Evolutionary conservation across 352 stramenopile genomes (phyloP), one percentile per base, ranked within the genome.

Genomic region (Poterioochromonas sp.): DNA sequence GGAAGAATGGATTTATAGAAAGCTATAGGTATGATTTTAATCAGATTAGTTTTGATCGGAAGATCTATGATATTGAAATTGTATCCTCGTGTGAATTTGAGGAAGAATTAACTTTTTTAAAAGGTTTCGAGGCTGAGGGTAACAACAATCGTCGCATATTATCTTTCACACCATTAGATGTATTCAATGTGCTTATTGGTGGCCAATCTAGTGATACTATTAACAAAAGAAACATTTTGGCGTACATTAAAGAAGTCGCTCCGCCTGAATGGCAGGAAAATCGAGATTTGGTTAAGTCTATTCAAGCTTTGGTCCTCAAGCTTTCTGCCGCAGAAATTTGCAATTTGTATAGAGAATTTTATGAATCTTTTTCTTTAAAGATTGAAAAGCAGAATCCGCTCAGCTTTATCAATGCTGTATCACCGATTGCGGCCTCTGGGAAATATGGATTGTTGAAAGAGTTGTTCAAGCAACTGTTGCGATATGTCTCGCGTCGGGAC

Each of bases 171-270:
- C 40, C 44, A n/a, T 3, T 40, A 26, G 18, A 53, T n/a, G 69
- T 76, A 35, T 26, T 5, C 5, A 76, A 65, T 26, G 69, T 15
- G 2, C 11, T 76, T 12, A 8, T 43, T 26, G 39, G 26, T 8
- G 3, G 26, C 39, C 22, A 54, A 37, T 49, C 39, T 12, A 15
- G 20, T 5, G 32, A 20, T 15, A 20, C 65, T n/a, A 63, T 78
- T 20, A 47, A 0, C 8, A 78, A 69, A 37, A 29, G 71, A 35
- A 37, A 40, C n/a, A 53, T 68, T 15, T 34, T 78, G 20, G 0
- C 1, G 12, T 78, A 68, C 39, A 78, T 78, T 3, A 78, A 78
- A 44, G 47, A 65, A 35, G 29, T 69, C 26, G 8, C 71, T 18
- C 29, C 44, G 1, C 32, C 5, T 8, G 44, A 63, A 51, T 78